These are phyloP conservation scores for Umbelopsis sp. DNA, from an alignment of 371 early-diverging fungal species.

Conservation along the genomic window DNA sequence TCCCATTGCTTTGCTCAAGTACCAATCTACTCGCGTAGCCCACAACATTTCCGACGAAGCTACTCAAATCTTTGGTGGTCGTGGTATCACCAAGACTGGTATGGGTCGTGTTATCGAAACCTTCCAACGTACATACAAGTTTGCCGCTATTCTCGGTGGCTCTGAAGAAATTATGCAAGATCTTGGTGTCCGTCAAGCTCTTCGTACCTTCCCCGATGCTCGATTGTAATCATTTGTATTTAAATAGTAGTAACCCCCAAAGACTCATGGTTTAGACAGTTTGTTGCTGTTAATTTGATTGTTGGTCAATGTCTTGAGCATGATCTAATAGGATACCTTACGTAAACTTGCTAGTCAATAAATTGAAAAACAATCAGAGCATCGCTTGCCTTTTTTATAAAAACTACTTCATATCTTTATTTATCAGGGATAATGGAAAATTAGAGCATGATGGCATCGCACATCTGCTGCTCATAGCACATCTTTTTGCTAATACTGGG, in stretches of 20 bases:
- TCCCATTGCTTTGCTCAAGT: constrained; percentile 68
- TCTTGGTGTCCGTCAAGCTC: constrained; percentile 45
- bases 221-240: constrained; percentile 30
- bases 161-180: constrained; percentile 71
- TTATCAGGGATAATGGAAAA: too few relatives aligned
- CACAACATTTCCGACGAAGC: constrained; percentile 65
- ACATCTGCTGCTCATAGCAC: too few relatives aligned
- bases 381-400: too few relatives aligned
- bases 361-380: too few relatives aligned
- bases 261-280: not conserved
- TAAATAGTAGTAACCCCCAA: not conserved
- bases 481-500: too few relatives aligned
- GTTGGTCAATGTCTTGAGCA: not conserved
- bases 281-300: not conserved
- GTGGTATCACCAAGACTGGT: constrained; percentile 67
- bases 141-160: constrained; percentile 79
- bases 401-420: too few relatives aligned
- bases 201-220: constrained; percentile 40
- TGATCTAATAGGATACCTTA: not conserved
- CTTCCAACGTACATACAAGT: constrained; percentile 64
- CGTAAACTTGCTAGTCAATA: not conserved
- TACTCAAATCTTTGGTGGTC: constrained; percentile 74
- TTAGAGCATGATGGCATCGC: too few relatives aligned
- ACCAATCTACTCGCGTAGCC: constrained; percentile 59
- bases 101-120: constrained; percentile 62